Conservation (phyloP, 1,284 basidiomycete genomes). For the Tylopilus orsonianus region DNA sequence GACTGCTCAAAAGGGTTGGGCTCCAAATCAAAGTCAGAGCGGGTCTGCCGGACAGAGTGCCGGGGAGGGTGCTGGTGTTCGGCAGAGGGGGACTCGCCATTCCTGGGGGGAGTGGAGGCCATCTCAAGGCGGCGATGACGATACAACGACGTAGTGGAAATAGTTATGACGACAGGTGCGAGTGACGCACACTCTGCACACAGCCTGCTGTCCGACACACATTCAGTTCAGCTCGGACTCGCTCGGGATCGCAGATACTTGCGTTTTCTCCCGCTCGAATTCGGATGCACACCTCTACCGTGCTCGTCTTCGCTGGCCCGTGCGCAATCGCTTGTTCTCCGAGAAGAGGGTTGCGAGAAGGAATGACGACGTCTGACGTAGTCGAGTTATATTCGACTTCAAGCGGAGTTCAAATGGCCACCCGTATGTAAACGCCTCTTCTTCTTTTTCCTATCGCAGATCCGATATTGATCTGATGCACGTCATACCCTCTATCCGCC, state of each 20-base stretch:
- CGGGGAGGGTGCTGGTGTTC: constrained; percentile 22
- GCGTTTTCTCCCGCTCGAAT: constrained; percentile 18
- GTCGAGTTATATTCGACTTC: constrained; percentile 41
- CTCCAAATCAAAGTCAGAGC: constrained; percentile 79
- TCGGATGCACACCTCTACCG: constrained; percentile 5
- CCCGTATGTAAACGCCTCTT: constrained; percentile 1
- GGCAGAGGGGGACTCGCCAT: constrained; percentile 25
- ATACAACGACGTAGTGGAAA: constrained; percentile 3
- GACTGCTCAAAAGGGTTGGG: constrained; percentile 97
- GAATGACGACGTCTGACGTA: constrained; percentile 40
- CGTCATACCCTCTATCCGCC: constrained; percentile 33
- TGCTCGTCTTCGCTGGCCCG: constrained; percentile 30
- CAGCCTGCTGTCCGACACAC: constrained; percentile 19
- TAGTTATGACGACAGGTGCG: constrained; percentile 21
- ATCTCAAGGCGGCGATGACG: constrained; percentile 20
- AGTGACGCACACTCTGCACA: constrained; percentile 25
- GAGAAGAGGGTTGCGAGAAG: constrained; percentile 34
- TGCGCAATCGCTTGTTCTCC: constrained; percentile 30
- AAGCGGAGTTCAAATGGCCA: constrained; percentile 35
- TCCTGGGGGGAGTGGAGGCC: constrained; percentile 31
- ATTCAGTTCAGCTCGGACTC: constrained; percentile 25
- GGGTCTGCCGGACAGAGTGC: constrained; percentile 40
- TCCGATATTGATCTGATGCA: constrained; percentile 37
- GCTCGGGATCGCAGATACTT: constrained; percentile 29
- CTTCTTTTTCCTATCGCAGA: constrained; percentile 35